A percentile compares a stretch with the other conserved stretches of the same genome.
phyloP scores from a whole-genome alignment of 1,139 yeast genomes.

The Geotrichum cucujoidarum region DNA sequence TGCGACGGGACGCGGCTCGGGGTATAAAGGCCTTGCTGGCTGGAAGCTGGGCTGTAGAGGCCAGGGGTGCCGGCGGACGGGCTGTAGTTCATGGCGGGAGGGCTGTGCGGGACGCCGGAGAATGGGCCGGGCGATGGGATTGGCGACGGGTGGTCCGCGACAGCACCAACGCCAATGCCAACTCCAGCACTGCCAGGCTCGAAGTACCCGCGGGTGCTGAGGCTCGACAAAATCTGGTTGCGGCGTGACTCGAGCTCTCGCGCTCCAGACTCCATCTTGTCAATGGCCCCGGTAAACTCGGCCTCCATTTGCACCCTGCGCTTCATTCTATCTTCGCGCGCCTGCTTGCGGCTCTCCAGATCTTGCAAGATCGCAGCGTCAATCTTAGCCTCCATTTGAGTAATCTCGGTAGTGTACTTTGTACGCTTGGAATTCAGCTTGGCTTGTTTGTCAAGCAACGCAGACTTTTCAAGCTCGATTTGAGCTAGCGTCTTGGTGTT shows the following conservation, averaged over 20 bases:
- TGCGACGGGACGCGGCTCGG: neutral
- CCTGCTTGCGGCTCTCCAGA: conserved; percentile 20
- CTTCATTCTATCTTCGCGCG: conserved; percentile 22
- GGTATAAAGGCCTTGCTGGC: neutral
- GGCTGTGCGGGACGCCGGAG: too few relatives aligned
- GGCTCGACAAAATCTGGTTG: conserved; percentile 5
- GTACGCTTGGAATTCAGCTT: conserved; percentile 26
- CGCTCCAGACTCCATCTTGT: conserved; percentile 35
- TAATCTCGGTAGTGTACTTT: conserved; percentile 23
- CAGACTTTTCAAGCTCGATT: conserved; percentile 25
- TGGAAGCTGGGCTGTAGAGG: too few relatives aligned
- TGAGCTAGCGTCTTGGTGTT: conserved; percentile 22
- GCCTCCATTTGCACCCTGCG: conserved; percentile 28
- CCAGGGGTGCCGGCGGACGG: too few relatives aligned
- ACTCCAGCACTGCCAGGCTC: neutral
- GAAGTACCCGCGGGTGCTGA: neutral
- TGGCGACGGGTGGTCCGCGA: neutral
- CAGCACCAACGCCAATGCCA: neutral
- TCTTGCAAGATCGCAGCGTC: conserved; percentile 18
- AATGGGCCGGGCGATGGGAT: too few relatives aligned
- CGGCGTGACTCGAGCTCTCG: conserved; percentile 27
- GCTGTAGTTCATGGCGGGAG: too few relatives aligned
- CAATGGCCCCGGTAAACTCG: conserved; percentile 36
- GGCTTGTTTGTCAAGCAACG: conserved; percentile 24
- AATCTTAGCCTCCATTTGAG: conserved; percentile 23